Evolutionary conservation across 257 asterid species (phyloP), one percentile per base, ranked within the genome.

Genomic region (Ilex aquifolium): DNA sequence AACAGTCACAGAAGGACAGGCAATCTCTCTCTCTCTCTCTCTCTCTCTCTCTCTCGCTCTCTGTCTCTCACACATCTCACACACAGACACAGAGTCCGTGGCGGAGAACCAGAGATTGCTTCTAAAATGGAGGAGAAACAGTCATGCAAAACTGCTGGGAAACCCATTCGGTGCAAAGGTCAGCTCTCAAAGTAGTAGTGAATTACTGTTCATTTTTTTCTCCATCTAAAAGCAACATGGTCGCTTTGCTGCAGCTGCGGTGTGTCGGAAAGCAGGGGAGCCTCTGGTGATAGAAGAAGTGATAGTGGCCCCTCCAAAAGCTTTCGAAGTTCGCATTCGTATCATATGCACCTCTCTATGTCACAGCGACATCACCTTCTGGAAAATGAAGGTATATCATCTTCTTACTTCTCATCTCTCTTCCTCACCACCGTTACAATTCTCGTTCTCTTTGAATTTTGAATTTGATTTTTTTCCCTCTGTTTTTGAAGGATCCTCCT

Each of bases 281-380:
- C 73, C 73, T 2, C 63, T 61, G 57, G 68, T 62, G 50, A 69
- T 61, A 16, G 73, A 69, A 58, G 68, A 69, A 44, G 59, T 61
- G 14, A 44, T 55, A 0, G 73, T 69, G 46, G 57, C 63, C 0
- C 58, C 73, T 60, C 73, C 73, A 7, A 69, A 61, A 44, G 10
- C 73, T 14, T 32, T 42, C 15, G 73, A 69, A 69, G 63, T 69
- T 53, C 63, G 66, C 6, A 57, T 69, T 11, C 49, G 56, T 27
- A 62, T 69, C 65, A 42, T 74, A 31, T 69, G 75, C 54, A 61
- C 72, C 65, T 60, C 79, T 21, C 67, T 69, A 6, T 74, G 75
- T 62, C 48, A 59, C 36, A 74, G 75, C 56, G 79, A 74, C 40
- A 11, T 74, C 32, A 56, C 69, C 15, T 61, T 74, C 60, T 69